Evolutionary conservation across 805 yeast species (phyloP), one percentile per base, ranked within the genome.

Genomic region (Ogataea salicorniae): DNA sequence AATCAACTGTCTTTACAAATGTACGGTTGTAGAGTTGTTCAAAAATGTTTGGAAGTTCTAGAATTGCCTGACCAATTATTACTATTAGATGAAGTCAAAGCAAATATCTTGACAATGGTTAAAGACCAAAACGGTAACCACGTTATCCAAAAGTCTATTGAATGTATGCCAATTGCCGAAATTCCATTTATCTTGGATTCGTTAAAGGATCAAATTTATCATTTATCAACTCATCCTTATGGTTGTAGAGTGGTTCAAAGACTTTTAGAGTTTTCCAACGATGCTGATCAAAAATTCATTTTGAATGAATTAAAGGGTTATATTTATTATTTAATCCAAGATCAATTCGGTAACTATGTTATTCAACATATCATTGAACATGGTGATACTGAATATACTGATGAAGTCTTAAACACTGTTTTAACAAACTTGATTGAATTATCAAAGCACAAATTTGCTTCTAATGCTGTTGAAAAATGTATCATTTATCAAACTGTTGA

Each of bases 1-100:
- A 76, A 85, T 52, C 76, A 75, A 18, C 71, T 94, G 47, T 85
- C 97, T 0, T 68, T 90, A 60, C 98, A 94, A 61, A 92, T 92
- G 97, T 94, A 94, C 66, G 98, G 98, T 2, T 94, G 99, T 64
- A 77, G 99, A 55, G 99, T 94, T 42, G 95, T 94, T 34, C 99
- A 94, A 68, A 79, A 89, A 60, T 97, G 97, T 1, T 73, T 94
- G 46, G 97, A 88, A 63, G 81, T 80, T 51, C 74, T 88, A 38
- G 72, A 72, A 3, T 64, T 78, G 9, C 77, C 76, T 1, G 86
- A 87, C 53, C 94, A 87, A 66, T 73, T 83, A 26, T 66, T 66
- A 34, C 74, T 94, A 33, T 80, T 89, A 43, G 71, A 73, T 23
- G 99, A 94, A 67, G 71, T 94, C 51, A 78, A 74, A 45, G 54